Base-by-base conservation (phyloP, 2,329 filamentous ascomycete species). In the Hypoxylon sp. region DNA sequence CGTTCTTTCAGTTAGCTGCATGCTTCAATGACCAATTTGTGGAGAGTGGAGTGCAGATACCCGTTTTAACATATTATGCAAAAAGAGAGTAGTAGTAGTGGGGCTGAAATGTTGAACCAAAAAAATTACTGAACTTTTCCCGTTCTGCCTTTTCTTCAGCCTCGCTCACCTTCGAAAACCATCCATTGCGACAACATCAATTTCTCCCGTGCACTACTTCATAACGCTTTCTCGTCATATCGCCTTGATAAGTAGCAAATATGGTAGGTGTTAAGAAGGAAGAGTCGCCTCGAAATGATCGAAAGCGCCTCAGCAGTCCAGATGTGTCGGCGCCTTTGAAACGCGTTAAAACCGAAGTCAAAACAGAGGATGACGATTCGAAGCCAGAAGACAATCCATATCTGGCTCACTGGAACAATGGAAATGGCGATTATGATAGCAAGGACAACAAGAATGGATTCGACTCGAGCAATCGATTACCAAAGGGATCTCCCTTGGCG, bases 401-500 rank as follows among this genome's bases (percentile, higher is more conserved):
- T 76, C 84, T 99, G 57, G 90, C 91, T 48, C 94, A 99, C 73
- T 88, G 89, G 84, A 27, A 5, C 5, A 38, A 50, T 20, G 55
- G 48, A 1, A 49, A 50, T 15, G 49, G 30, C 7, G 86, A 93
- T 73, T 80, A 87, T 57, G 75, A 81, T 55, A 65, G 67, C 23
- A n/a, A n/a, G n/a, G 67, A 73, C 32, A 69, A 68, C 47, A 67
- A 61, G 29, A 68, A 71, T 53, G 74, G 67, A 4, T 27, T 7
- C n/a, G 31, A 15, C 9, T 41, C 23, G 40, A 60, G 66, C 50
- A 64, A 68, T 25, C 58, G 63, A 51, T 52, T 63, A 40, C 61
- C 68, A 44, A 62, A 61, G 19, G 69, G 62, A 42, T 79, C 81
- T 19, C 75, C 80, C 36, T 77, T 96, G 48, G 78, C 80, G 30